Conservation (phyloP, 257 asterid species). For the Nemophila menziesii region DNA sequence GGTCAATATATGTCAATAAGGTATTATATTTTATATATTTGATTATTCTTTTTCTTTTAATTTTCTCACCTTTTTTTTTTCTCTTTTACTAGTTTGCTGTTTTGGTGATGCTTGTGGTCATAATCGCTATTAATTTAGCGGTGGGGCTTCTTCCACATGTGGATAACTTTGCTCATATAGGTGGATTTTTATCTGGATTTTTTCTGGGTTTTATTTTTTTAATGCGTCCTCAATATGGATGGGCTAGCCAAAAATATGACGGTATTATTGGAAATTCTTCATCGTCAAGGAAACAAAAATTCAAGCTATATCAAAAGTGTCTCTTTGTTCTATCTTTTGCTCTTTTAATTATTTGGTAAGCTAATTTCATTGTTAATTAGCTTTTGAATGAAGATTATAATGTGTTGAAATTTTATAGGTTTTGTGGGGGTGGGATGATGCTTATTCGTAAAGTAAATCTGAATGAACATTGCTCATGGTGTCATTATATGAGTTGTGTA, state of each 20-base stretch:
- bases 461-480: slow-evolving; percentile 74
- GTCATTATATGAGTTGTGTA: slow-evolving; percentile 85
- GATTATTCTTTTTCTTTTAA: no score
- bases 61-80: background rate
- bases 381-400: no score
- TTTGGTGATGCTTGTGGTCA: slow-evolving; percentile 4
- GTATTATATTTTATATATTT: no score
- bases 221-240: slow-evolving; percentile 10
- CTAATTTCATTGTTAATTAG: background rate
- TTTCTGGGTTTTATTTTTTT: slow-evolving; percentile 8
- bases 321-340: slow-evolving; percentile 1
- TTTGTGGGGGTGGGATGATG: slow-evolving; percentile 44
- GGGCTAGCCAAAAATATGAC: slow-evolving; percentile 1
- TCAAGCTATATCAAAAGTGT: slow-evolving; percentile 7
- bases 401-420: slow-evolving; percentile 23
- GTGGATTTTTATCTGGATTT: slow-evolving; percentile 10
- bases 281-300: background rate
- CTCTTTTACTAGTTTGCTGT: background rate
- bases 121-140: slow-evolving; percentile 3
- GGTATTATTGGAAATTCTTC: slow-evolving; percentile 3
- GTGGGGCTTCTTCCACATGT: slow-evolving; percentile 12
- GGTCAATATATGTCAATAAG: slow-evolving; percentile 86
- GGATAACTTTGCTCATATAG: slow-evolving; percentile 12
- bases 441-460: slow-evolving; percentile 69
- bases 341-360: slow-evolving; percentile 7